phyloP scores from a whole-genome alignment of 163 green algal species.

The Scenedesmus sp. region DNA sequence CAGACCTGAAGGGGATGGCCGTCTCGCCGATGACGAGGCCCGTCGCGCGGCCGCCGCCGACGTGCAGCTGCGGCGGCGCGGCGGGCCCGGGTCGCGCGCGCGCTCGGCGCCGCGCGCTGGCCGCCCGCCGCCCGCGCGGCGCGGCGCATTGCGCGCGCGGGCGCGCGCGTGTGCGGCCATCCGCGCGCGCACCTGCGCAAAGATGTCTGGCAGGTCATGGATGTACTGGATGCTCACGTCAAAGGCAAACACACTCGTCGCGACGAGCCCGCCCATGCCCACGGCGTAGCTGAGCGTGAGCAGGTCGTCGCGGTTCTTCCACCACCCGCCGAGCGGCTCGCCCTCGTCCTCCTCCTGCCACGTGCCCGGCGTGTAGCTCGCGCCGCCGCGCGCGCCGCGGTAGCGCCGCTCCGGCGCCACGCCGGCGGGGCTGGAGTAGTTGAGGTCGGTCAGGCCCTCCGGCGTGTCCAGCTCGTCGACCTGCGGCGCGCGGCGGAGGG shows the following conservation, averaged over 20 bases:
- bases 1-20: conserved; percentile 59
- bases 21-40: conserved; percentile 53
- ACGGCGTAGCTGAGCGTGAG: conserved; percentile 44
- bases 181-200: conserved; percentile 45
- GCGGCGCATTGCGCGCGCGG: too few species aligned
- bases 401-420: too few species aligned
- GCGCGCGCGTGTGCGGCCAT: too few species aligned
- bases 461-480: conserved; percentile 29
- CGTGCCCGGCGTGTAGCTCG: conserved; percentile 1
- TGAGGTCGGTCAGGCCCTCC: conserved; percentile 1
- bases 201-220: conserved; percentile 68
- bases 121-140: too few species aligned
- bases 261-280: conserved; percentile 56
- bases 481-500: neutral
- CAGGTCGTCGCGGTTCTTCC: conserved; percentile 35
- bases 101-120: too few species aligned
- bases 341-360: neutral
- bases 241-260: conserved; percentile 63
- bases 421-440: conserved; percentile 1
- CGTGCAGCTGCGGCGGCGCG: conserved; percentile 48
- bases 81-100: too few species aligned
- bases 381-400: neutral
- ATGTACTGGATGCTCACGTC: conserved; percentile 71
- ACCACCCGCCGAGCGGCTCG: neutral
- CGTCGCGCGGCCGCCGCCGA: conserved; percentile 58